Conservation (phyloP, 352 stramenopile genomes). For the Elongisporangium anandrum region DNA sequence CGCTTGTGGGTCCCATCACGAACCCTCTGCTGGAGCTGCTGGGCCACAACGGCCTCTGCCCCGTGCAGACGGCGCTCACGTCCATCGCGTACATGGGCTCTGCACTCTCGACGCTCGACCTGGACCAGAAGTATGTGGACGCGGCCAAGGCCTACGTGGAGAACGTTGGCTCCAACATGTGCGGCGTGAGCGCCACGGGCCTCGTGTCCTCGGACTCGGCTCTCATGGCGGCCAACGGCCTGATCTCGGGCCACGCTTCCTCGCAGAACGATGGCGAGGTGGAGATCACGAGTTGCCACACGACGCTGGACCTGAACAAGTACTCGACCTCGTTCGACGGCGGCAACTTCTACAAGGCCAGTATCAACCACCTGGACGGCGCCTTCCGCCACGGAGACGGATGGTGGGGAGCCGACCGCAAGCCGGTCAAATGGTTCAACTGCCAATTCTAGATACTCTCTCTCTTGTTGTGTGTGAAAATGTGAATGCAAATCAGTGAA, state of each 20-base stretch:
- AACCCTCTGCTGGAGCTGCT: conserved; percentile 11
- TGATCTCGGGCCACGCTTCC: conserved; percentile 16
- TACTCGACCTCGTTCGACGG: conserved; percentile 8
- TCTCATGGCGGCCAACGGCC: conserved; percentile 5
- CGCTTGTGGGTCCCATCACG: conserved; percentile 6
- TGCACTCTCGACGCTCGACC: conserved; percentile 4
- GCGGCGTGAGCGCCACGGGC: conserved; percentile 14
- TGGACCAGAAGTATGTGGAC: conserved; percentile 12
- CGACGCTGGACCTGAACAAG: not conserved
- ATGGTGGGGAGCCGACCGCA: conserved; percentile 19
- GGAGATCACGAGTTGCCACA: conserved; percentile 21
- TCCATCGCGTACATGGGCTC: conserved; percentile 16
- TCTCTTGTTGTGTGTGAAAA: too few species aligned
- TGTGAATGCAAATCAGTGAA: too few species aligned
- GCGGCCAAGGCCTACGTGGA: conserved; percentile 7
- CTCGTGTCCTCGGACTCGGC: conserved; percentile 14
- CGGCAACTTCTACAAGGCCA: conserved; percentile 20
- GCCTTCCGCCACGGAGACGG: conserved; percentile 21
- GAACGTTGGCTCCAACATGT: conserved; percentile 18
- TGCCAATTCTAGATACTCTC: conserved; percentile 12
- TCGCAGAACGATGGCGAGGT: conserved; percentile 24
- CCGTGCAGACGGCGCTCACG: conserved; percentile 7
- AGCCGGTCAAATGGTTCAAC: conserved; percentile 31
- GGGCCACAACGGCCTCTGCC: conserved; percentile 14
- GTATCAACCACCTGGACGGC: conserved; percentile 27